Evolutionary conservation across 1,284 basidiomycete genomes (phyloP).

Genomic region (Trametes versicolor): DNA sequence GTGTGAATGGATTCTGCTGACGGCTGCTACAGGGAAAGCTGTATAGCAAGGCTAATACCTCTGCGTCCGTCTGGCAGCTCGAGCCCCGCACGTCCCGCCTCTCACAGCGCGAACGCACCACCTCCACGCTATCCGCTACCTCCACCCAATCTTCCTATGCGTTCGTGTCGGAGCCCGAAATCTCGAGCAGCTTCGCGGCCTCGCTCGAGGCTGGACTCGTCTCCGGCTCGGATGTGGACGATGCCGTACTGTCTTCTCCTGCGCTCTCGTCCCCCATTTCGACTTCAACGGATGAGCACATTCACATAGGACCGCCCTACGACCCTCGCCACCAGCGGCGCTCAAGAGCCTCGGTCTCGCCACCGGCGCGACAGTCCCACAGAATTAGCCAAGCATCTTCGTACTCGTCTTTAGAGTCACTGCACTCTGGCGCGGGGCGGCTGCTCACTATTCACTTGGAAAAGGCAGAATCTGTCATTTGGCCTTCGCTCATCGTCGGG

Average conservation of each 20-base stretch:
- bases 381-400: constrained; percentile 68
- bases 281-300: constrained; percentile 60
- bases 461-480: constrained; percentile 80
- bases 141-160: constrained; percentile 84
- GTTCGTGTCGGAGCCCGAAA: constrained; percentile 79
- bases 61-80: constrained; percentile 78
- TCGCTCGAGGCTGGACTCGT: constrained; percentile 76
- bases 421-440: constrained; percentile 67
- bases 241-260: constrained; percentile 60
- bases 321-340: constrained; percentile 28
- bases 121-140: constrained; percentile 74
- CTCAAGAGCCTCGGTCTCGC: constrained; percentile 49
- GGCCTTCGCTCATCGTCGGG: constrained; percentile 80
- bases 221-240: constrained; percentile 68
- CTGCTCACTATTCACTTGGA: constrained; percentile 80
- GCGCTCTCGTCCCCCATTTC: constrained; percentile 68
- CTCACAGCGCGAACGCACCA: constrained; percentile 71
- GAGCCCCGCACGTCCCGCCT: constrained; percentile 65
- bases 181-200: constrained; percentile 82
- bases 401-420: constrained; percentile 77
- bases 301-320: constrained; percentile 29
- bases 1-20: constrained; percentile 8
- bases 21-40: constrained; percentile 63
- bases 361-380: constrained; percentile 58
- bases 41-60: constrained; percentile 70